phyloP scores from a whole-genome alignment of 495 filamentous ascomycete genomes.

The Hypoxylon rickii region DNA sequence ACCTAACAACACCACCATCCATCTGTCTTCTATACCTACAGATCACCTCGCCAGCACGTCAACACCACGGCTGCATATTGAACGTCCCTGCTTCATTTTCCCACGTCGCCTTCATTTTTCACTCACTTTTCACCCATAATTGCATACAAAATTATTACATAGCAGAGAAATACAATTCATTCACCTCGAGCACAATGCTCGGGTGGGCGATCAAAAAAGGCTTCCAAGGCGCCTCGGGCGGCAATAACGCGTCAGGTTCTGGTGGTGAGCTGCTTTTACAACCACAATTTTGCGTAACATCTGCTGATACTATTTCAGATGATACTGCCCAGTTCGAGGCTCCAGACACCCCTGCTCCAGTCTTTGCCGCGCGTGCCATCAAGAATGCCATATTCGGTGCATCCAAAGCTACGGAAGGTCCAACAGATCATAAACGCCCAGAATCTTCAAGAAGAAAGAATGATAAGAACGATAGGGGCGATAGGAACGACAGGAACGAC shows the following conservation, averaged over 20 bases:
- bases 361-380: constrained; percentile 92
- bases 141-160: background rate
- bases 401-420: constrained; percentile 50
- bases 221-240: constrained; percentile 38
- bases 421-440: constrained; percentile 7
- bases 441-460: constrained; percentile 8
- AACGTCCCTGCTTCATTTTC: background rate
- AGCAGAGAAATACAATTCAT: constrained; percentile 12
- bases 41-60: no score
- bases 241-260: constrained; percentile 36
- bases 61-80: no score
- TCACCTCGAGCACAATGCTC: constrained; percentile 50
- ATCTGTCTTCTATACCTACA: no score
- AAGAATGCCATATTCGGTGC: constrained; percentile 91
- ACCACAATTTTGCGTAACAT: background rate
- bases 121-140: background rate
- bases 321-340: constrained; percentile 62
- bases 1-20: no score
- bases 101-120: background rate
- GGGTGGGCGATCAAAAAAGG: constrained; percentile 58
- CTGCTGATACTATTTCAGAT: constrained; percentile 31
- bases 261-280: constrained; percentile 29
- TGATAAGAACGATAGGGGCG: no score
- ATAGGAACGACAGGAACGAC: no score
- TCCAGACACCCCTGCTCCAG: constrained; percentile 89